A percentile compares a stretch with the other conserved stretches of the same genome.
These are phyloP conservation scores for Nowakowskiella sp. DNA, from an alignment of 192 early-diverging fungal species.

Conservation along the genomic window DNA sequence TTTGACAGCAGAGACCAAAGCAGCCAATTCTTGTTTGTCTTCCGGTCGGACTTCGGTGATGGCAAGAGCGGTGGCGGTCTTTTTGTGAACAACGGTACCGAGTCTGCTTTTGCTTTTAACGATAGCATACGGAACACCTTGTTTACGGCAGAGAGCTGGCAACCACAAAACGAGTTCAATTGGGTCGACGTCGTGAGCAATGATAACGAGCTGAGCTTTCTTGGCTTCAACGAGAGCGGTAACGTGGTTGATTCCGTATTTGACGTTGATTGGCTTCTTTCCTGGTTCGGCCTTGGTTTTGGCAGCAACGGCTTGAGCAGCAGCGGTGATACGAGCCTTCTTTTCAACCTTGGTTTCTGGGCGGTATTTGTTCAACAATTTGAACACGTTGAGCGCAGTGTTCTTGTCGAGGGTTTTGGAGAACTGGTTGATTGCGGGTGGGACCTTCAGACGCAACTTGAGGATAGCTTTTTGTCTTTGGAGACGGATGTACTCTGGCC, in stretches of 20 bases:
- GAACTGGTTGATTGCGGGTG: slow-evolving; percentile 99
- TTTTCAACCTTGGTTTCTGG: slow-evolving; percentile 97
- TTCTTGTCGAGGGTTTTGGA: slow-evolving; percentile 95
- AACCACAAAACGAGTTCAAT: slow-evolving; percentile 99
- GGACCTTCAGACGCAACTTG: slow-evolving; percentile 97
- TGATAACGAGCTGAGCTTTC: slow-evolving; percentile 97
- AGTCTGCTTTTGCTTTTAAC: slow-evolving; percentile 99
- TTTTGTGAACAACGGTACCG: slow-evolving; percentile 98
- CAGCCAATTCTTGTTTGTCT: slow-evolving; percentile 87
- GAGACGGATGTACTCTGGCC: slow-evolving; percentile 98
- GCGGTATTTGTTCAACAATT: slow-evolving; percentile 98
- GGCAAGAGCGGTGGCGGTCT: slow-evolving; percentile 96
- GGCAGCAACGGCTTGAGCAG: slow-evolving; percentile 83
- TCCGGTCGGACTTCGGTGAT: slow-evolving; percentile 88
- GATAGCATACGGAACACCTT: slow-evolving; percentile 98
- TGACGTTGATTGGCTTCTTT: slow-evolving; percentile 93
- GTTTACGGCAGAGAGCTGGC: slow-evolving; percentile 99
- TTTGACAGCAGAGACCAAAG: slow-evolving; percentile 86
- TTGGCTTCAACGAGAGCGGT: slow-evolving; percentile 96
- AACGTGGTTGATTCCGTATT: slow-evolving; percentile 99
- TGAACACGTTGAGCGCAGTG: slow-evolving; percentile 97
- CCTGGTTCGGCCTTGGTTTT: slow-evolving; percentile 76
- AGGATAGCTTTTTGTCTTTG: slow-evolving; percentile 98
- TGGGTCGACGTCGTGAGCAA: slow-evolving; percentile 99
- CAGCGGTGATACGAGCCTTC: slow-evolving; percentile 79